These are phyloP conservation scores for Bruguiera parviflora DNA, from an alignment of 345 rosid species.

Conservation along the genomic window DNA sequence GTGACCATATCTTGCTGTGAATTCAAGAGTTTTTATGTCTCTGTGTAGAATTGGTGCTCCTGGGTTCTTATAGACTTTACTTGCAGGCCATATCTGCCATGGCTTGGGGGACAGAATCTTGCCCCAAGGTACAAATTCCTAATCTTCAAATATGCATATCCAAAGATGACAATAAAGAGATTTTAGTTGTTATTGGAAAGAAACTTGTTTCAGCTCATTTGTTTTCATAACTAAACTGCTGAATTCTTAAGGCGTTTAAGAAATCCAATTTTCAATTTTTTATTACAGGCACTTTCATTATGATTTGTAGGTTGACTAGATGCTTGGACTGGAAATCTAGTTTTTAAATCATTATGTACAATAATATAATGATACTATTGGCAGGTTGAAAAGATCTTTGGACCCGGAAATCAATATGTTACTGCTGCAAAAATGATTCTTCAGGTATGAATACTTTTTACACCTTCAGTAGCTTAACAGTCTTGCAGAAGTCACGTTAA, in stretches of 20 bases:
- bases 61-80: neutral
- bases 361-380: neutral
- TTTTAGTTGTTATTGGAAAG: neutral
- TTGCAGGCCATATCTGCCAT: slow-evolving; percentile 87
- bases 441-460: slow-evolving; percentile 46
- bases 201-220: neutral
- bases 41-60: neutral
- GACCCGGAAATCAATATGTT: slow-evolving; percentile 94
- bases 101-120: slow-evolving; percentile 97
- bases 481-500: no score
- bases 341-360: neutral
- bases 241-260: no score
- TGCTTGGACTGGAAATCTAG: neutral
- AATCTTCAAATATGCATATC: neutral
- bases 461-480: neutral
- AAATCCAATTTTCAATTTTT: no score
- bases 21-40: neutral
- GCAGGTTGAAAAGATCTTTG: slow-evolving; percentile 90
- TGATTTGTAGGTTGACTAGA: neutral
- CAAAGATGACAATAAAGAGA: neutral
- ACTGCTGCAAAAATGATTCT: slow-evolving; percentile 98
- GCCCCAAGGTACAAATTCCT: slow-evolving; percentile 70
- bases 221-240: neutral
- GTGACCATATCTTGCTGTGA: neutral
- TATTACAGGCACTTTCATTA: no score